Evolutionary conservation across 2,329 filamentous ascomycete species (phyloP), one percentile per base, ranked within the genome.

Genomic region (Arthrobotrys pseudoclavata): DNA sequence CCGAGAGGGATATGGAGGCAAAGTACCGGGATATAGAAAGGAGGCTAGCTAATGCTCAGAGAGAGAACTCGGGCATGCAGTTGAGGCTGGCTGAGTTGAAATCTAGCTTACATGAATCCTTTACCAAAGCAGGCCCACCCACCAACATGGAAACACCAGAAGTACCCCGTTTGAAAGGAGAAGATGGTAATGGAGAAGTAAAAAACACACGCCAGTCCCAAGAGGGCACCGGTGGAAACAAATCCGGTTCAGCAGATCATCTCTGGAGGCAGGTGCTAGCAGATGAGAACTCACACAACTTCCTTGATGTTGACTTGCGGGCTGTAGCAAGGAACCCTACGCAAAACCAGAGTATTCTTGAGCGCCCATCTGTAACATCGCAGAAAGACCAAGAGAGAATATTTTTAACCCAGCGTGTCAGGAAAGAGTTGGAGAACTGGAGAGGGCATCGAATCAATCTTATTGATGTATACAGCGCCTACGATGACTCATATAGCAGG

Each of bases 21-120:
- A 52, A 26, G 29, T 67, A 37, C 37, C 48, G 62, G 50, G 74
- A 77, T 40, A 31, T 77, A 34, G 67, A 70, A 26, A 71, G 26
- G 24, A 64, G 53, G 18, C 53, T 77, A 20, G 48, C 22, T 22
- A 77, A 62, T 31, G 60, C 67, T n/a, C 74, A 77, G 22, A 61
- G 74, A 31, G 74, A 77, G 31, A 77, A 77, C 24, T 48, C 53
- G 13, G 52, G 67, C 9, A 63, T 77, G 34, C 74, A 77, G 45
- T n/a, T 67, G 20, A 53, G 67, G 45, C 42, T 77, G 13, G 67
- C 67, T 1, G 62, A 77, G 26, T 18, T 77, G 12, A 76, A 68
- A 55, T 77, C 74, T 7, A 68, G 53, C 22, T 10, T 69, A 7
- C 53, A 71, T 22, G 57, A 61, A 9, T 48, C 29, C 12, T 29